Evolutionary conservation across 768 basidiomycete species (phyloP).

Genomic region (Gymnopilus dilepis): DNA sequence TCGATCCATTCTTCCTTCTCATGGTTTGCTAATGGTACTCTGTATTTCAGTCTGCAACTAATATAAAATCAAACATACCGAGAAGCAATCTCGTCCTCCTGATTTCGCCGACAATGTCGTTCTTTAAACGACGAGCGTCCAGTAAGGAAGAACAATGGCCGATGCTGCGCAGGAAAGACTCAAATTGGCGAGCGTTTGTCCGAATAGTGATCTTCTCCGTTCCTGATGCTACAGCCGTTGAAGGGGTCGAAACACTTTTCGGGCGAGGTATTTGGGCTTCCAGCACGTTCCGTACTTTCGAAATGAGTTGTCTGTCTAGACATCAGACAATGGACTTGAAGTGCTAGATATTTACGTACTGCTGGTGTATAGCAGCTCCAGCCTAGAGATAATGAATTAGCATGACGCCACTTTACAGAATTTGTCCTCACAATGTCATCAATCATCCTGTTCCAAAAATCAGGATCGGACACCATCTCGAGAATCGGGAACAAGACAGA

Average conservation of each 20-base stretch:
- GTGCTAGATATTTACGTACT: conserved; percentile 35
- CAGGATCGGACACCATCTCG: conserved; percentile 93
- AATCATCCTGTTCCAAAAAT: conserved; percentile 95
- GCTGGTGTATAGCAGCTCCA: conserved; percentile 57
- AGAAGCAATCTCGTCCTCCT: conserved; percentile 76
- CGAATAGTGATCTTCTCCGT: conserved; percentile 81
- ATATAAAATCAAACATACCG: conserved; percentile 46
- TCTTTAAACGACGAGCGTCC: conserved; percentile 89
- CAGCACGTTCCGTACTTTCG: conserved; percentile 83
- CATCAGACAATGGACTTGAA: conserved; percentile 11
- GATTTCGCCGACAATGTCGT: conserved; percentile 92
- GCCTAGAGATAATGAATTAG: conserved; percentile 36
- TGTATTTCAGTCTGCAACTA: conserved; percentile 1
- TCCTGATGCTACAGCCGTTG: conserved; percentile 37
- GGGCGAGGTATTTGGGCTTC: conserved; percentile 77
- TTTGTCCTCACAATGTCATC: conserved; percentile 80
- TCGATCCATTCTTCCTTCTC: conserved; percentile 91
- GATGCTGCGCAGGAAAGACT: conserved; percentile 89
- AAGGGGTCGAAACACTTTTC: conserved; percentile 43
- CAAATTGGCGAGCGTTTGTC: conserved; percentile 84
- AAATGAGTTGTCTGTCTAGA: conserved; percentile 74
- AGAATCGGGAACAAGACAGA: conserved; percentile 84
- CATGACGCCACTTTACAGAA: not conserved
- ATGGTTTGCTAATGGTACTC: conserved; percentile 63
- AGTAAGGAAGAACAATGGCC: conserved; percentile 79